Base-by-base conservation (phyloP, 192 early-diverging fungal species). In the Haplosporangium gracile region DNA sequence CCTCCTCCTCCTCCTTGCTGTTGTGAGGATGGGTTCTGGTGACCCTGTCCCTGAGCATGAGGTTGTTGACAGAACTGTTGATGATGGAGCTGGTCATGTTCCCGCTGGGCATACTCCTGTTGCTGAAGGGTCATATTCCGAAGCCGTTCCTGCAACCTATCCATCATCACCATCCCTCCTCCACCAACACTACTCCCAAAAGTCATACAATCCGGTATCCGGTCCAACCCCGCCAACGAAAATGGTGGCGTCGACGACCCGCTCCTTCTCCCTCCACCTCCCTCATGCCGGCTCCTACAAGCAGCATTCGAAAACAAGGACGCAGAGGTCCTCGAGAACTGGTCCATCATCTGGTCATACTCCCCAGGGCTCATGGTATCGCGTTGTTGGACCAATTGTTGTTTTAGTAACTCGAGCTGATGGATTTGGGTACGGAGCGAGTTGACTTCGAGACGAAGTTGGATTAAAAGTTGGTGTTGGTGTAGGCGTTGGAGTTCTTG, bases 261-360 rank as follows among this genome's bases (percentile, higher is more conserved):
- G 4, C 65, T 75, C 74, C 74, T 81, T 38, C 34, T 75, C 34
- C 34, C 68, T 70, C 68, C 68, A 29, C 24, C 43, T 13, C 4
- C 69, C 9, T 57, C 24, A 32, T 76, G 73, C 24, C n/a, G 69
- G 15, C 57, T 45, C 57, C 22, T 11, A 11, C 34, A 34, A 24
- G 77, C 71, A 36, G 70, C 70, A 68, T 65, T 72, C 42, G 77
- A 68, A 78, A 83, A 57, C 26, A 83, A 38, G 13, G 82, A 83
- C 22, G 51, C 68, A 18, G 77, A 75, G 15, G 82, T 83, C 43
- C 82, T 74, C 22, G 82, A 78, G 43, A 83, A 83, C 60, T 83
- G 82, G 29, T 83, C 82, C 77, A 78, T 78, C 42, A 83, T 43
- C 51, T 83, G 82, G 22, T 77, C 82, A 51, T 83, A 83, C 18